Evolutionary conservation across 768 basidiomycete species (phyloP).

Genomic region (Porpolomopsis calyptriformis): DNA sequence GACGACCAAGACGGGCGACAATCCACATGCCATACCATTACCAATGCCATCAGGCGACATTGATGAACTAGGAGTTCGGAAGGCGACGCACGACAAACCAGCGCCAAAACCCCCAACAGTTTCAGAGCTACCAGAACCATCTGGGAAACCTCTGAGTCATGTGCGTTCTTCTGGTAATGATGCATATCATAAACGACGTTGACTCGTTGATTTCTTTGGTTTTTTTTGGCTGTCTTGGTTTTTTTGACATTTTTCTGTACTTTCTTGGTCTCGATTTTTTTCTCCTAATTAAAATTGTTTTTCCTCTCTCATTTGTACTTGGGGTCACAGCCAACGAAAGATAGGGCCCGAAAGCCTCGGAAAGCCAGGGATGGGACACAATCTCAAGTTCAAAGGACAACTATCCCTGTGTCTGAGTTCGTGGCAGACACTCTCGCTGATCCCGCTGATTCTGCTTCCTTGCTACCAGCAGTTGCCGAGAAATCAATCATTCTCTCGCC

Average conservation of each 20-base stretch:
- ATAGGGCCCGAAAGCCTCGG: slow-evolving; percentile 57
- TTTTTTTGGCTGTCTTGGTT: slow-evolving; percentile 18
- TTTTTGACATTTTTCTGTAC: slow-evolving; percentile 13
- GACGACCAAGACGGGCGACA: slow-evolving; percentile 27
- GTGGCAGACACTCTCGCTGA: background rate
- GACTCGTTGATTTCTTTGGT: slow-evolving; percentile 22
- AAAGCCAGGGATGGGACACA: slow-evolving; percentile 27
- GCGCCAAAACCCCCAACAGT: slow-evolving; percentile 9
- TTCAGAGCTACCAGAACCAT: slow-evolving; percentile 31
- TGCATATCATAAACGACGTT: slow-evolving; percentile 35
- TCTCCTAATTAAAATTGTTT: slow-evolving; percentile 13
- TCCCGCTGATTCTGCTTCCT: background rate
- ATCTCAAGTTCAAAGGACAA: background rate
- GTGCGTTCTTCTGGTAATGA: slow-evolving; percentile 74
- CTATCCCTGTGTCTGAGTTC: background rate
- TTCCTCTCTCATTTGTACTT: background rate
- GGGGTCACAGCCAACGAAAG: slow-evolving; percentile 57
- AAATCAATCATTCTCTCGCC: background rate
- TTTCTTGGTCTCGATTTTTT: slow-evolving; percentile 14
- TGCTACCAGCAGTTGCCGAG: background rate
- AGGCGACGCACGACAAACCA: background rate
- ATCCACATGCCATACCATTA: slow-evolving; percentile 22
- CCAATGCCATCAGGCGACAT: slow-evolving; percentile 32
- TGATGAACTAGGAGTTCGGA: slow-evolving; percentile 34
- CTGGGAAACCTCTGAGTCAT: slow-evolving; percentile 67